phyloP scores from a whole-genome alignment of 345 rosid species.

The Moricandia arvensis region DNA sequence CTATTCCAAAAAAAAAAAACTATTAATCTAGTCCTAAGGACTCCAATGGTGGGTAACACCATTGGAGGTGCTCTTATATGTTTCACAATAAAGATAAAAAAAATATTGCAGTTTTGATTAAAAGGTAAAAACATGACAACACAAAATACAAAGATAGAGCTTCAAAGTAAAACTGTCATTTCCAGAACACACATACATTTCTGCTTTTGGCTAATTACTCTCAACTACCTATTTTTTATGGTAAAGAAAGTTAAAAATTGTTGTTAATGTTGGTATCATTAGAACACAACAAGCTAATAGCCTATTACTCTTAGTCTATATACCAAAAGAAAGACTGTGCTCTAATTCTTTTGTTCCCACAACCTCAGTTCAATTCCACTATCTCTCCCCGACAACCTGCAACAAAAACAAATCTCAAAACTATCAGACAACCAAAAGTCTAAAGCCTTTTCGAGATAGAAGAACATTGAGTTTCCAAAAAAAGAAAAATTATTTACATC shows the following conservation, averaged over 20 bases:
- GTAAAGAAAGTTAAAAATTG: neutral
- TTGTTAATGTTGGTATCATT: neutral
- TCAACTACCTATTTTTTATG: neutral
- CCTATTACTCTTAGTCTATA: conserved; percentile 28
- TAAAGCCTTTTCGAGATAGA: neutral
- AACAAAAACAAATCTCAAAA: neutral
- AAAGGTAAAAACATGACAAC: neutral
- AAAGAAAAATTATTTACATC: conserved; percentile 15
- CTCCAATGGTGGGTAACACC: no score
- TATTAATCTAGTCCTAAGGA: no score
- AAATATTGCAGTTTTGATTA: neutral
- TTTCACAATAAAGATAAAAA: neutral
- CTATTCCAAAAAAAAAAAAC: no score
- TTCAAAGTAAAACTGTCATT: neutral
- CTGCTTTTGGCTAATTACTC: neutral
- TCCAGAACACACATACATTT: neutral
- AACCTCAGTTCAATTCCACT: conserved; percentile 9
- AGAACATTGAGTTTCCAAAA: neutral
- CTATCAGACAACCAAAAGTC: neutral
- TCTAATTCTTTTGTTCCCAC: conserved; percentile 28
- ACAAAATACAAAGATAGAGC: neutral
- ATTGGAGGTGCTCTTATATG: neutral
- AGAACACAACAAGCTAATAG: conserved; percentile 20
- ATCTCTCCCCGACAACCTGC: conserved; percentile 29
- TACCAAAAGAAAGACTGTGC: conserved; percentile 17